Evolutionary conservation across 495 filamentous ascomycete genomes (phyloP), one percentile per base, ranked within the genome.

Genomic region (Alectoria sarmentosa): DNA sequence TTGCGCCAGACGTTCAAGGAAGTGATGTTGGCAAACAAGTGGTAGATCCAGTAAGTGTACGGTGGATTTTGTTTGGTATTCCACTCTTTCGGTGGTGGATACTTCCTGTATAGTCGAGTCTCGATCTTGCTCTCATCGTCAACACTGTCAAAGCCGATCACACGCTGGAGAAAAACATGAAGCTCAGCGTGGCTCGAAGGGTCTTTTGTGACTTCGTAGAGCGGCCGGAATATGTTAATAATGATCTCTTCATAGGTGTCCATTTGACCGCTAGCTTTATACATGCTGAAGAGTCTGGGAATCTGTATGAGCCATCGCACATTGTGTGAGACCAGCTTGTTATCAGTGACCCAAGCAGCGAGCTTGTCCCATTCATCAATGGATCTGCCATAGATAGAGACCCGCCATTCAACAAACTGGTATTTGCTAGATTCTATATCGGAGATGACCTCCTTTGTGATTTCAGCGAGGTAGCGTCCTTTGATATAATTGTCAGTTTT

Each of bases 1-100:
- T 93, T 93, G 21, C 94, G 85, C 89, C 88, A 96, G 57, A 85
- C 80, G 73, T 98, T 98, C 69, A 98, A 82, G 19, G 94, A 96
- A 1, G 89, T 84, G 73, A 96, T 90, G 73, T 98, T 98, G 48
- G 95, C 85, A 71, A 91, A 98, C 61, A 98, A 84, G 72, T 96
- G 92, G 77, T 98, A 98, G 67, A 98, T 87, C 94, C 94, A 98
- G 76, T 98, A 98, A 73, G 87, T 97, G 76, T 98, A 98, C 3
- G 95, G 94, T 32, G 94, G 95, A 73, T 98, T 98, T 71, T 98
- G 91, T 70, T 88, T 91, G 23, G 90, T 88, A 66, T 87, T 83
- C 94, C 94, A 98, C 61, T 86, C 83, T 57, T 83, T 88, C 3
- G 94, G 92, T 10, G 93, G 85, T 9, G 95, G 95, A 62, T 95